These are phyloP conservation scores for Stenocarpella maydis DNA, from an alignment of 2,329 filamentous ascomycete genomes.

Conservation along the genomic window DNA sequence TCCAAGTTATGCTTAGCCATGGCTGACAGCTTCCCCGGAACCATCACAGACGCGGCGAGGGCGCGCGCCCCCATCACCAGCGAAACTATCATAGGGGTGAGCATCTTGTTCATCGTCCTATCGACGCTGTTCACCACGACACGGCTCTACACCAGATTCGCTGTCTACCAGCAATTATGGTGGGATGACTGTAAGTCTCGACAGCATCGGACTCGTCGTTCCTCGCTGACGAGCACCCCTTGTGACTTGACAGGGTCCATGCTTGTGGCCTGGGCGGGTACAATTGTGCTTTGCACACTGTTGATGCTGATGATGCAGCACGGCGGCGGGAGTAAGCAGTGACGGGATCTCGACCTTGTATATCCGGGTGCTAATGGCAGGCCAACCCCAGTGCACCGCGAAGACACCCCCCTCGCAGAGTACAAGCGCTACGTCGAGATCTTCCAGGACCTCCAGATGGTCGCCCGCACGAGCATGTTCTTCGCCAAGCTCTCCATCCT, in stretches of 20 bases:
- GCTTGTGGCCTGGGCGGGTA: slow-evolving; percentile 38
- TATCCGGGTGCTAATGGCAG: neutral
- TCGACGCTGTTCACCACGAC: slow-evolving; percentile 31
- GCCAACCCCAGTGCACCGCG: neutral
- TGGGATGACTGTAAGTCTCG: slow-evolving; percentile 41
- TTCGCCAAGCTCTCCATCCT: slow-evolving; percentile 41
- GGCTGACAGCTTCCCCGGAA: neutral
- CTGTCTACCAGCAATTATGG: slow-evolving; percentile 40
- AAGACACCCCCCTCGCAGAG: slow-evolving; percentile 35
- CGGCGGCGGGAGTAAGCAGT: slow-evolving; percentile 35
- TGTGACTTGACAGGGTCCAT: slow-evolving; percentile 35
- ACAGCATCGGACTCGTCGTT: neutral
- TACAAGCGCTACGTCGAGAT: slow-evolving; percentile 36
- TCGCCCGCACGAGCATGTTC: slow-evolving; percentile 40
- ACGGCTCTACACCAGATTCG: slow-evolving; percentile 37
- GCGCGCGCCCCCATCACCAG: slow-evolving; percentile 14
- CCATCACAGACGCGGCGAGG: slow-evolving; percentile 21
- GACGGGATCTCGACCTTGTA: neutral
- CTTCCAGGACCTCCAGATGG: slow-evolving; percentile 39
- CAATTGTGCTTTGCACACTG: slow-evolving; percentile 34
- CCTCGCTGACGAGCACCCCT: neutral
- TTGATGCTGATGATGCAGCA: slow-evolving; percentile 36
- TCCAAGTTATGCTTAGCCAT: neutral
- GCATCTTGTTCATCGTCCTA: neutral
- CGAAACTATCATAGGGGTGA: neutral